A percentile compares a stretch with the other conserved stretches of the same genome.
These are phyloP conservation scores for Leersia perrieri DNA, from an alignment of 176 grass and related monocot species.

Conservation along the genomic window DNA sequence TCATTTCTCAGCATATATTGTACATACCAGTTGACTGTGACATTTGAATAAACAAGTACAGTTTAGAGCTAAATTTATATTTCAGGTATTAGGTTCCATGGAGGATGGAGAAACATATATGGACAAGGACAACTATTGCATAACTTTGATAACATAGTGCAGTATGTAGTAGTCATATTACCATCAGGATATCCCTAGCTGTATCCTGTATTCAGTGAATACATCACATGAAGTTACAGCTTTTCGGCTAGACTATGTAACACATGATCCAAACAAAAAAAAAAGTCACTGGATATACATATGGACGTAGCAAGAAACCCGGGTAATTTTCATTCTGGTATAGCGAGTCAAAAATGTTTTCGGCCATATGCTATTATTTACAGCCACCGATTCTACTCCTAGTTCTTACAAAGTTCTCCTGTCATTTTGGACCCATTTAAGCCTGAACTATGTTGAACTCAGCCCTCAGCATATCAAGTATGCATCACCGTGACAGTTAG, in stretches of 20 bases:
- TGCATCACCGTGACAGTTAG: not conserved
- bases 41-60: not conserved
- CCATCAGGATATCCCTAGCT: not conserved
- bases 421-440: not conserved
- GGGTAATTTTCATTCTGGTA: not conserved
- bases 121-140: no score
- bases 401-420: not conserved
- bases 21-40: not conserved
- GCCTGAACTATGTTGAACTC: not conserved
- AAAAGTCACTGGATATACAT: not conserved
- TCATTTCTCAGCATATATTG: not conserved
- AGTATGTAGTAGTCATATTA: no score
- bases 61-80: not conserved
- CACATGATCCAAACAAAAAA: not conserved
- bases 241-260: not conserved
- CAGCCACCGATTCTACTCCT: not conserved
- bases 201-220: not conserved
- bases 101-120: not conserved
- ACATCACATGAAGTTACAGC: not conserved
- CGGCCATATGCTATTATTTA: slow-evolving; percentile 3
- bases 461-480: not conserved
- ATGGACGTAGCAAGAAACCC: not conserved
- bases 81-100: not conserved
- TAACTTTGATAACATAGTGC: no score
- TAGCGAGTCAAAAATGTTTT: not conserved